Conservation (phyloP, 805 yeast genomes). For the Saturnispora serradocipensis region DNA sequence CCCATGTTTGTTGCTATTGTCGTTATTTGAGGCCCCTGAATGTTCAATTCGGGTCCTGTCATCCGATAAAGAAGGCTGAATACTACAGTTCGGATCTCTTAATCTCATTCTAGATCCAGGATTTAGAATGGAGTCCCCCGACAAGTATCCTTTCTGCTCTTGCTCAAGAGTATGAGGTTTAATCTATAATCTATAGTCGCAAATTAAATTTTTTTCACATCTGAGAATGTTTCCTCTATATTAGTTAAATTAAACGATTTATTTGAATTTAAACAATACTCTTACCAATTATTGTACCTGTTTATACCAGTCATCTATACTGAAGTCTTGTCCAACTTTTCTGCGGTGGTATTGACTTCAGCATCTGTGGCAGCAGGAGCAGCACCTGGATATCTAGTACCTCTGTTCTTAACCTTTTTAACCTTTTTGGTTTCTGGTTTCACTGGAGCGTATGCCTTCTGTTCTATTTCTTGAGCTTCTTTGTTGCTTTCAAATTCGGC, state of each 20-base stretch:
- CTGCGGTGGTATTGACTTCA: slow-evolving; percentile 27
- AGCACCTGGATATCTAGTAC: slow-evolving; percentile 80
- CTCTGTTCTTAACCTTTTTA: slow-evolving; percentile 79
- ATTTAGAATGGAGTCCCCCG: not conserved
- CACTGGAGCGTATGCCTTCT: slow-evolving; percentile 77
- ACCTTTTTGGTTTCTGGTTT: slow-evolving; percentile 50
- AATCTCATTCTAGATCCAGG: not conserved
- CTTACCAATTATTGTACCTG: not conserved
- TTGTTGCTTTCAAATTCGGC: slow-evolving; percentile 49
- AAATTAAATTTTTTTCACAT: not conserved
- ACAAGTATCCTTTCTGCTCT: not conserved
- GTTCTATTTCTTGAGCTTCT: slow-evolving; percentile 69
- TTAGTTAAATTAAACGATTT: not conserved
- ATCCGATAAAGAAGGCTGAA: not conserved
- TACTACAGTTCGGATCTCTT: not conserved
- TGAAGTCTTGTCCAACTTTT: slow-evolving; percentile 32
- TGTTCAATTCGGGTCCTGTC: not conserved
- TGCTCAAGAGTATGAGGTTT: not conserved
- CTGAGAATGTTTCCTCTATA: not conserved
- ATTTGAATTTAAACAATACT: not conserved
- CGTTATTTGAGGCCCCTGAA: not conserved
- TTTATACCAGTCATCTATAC: slow-evolving; percentile 17
- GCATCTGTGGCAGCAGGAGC: slow-evolving; percentile 21
- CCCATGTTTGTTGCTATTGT: not conserved
- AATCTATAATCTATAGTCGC: not conserved